Percentiles rank a stretch among this genome's conserved stretches.
Evolutionary conservation across 2,329 filamentous ascomycete species (phyloP).

Genomic region (Aciculosporium take): DNA sequence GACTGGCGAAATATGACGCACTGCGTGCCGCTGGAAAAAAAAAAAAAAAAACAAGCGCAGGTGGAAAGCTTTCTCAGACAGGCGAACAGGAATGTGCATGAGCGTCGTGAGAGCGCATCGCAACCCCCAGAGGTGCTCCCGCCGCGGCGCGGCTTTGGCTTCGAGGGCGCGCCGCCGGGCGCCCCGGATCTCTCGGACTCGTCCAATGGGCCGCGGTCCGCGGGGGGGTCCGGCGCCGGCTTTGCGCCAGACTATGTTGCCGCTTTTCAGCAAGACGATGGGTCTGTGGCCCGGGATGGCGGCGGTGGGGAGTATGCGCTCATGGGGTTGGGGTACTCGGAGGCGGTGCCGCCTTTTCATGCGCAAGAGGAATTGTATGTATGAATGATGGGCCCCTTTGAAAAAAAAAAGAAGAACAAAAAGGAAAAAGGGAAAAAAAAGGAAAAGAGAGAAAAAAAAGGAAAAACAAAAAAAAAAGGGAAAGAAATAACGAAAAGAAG

Average conservation of each 20-base stretch:
- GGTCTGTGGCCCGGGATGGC: constrained; percentile 7
- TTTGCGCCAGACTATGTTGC: no score
- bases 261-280: constrained; percentile 6
- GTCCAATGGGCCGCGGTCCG: constrained; percentile 5
- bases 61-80: constrained; percentile 68
- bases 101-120: constrained; percentile 1
- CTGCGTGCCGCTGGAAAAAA: no score
- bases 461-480: not conserved
- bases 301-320: constrained; percentile 27
- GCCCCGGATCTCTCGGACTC: constrained; percentile 5
- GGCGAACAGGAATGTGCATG: constrained; percentile 28
- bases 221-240: constrained; percentile 7
- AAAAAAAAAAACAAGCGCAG: constrained; percentile 45
- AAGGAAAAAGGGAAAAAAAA: not conserved
- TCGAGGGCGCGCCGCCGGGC: constrained; percentile 8
- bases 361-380: constrained; percentile 70
- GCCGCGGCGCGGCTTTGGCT: constrained; percentile 6
- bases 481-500: no score
- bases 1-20: not conserved
- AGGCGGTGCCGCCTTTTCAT: constrained; percentile 63
- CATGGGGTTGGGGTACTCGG: constrained; percentile 67
- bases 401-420: not conserved
- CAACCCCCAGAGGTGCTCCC: constrained; percentile 4
- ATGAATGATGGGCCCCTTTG: no score
- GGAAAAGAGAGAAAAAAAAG: not conserved